A percentile compares a stretch with the other conserved stretches of the same genome.
These are phyloP conservation scores for Colletotrichum acutatum DNA, from an alignment of 2,329 filamentous ascomycete genomes.

Conservation along the genomic window DNA sequence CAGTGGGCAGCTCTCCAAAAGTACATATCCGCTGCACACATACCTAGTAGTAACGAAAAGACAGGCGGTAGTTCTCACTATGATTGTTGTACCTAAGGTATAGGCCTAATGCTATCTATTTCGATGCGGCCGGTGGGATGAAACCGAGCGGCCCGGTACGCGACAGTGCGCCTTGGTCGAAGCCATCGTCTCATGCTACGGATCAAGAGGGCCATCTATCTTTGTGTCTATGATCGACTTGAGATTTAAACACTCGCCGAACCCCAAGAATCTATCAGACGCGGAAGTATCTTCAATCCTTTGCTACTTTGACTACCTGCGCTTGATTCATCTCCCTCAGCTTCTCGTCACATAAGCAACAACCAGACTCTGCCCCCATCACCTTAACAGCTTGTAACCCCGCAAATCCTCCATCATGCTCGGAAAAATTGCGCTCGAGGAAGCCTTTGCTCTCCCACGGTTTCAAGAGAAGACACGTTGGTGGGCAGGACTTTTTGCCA, in stretches of 20 bases:
- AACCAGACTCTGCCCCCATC: neutral
- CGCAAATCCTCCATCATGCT: slow-evolving; percentile 52
- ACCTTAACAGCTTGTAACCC: neutral
- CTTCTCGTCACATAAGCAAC: neutral
- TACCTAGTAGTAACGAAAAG: neutral
- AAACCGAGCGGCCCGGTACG: neutral
- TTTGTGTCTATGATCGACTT: neutral
- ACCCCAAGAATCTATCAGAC: too few relatives aligned
- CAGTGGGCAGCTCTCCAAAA: neutral
- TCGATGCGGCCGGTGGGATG: neutral
- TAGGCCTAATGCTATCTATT: neutral
- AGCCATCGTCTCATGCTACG: neutral
- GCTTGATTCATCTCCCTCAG: too few relatives aligned
- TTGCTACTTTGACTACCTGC: too few relatives aligned
- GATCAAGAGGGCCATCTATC: neutral
- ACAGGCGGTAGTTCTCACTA: too few relatives aligned
- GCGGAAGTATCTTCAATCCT: too few relatives aligned
- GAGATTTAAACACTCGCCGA: neutral
- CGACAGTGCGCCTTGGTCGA: neutral
- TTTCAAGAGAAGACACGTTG: slow-evolving; percentile 7
- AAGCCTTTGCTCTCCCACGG: slow-evolving; percentile 66
- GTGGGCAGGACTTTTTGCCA: slow-evolving; percentile 42
- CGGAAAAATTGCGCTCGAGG: slow-evolving; percentile 71
- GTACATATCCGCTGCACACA: neutral
- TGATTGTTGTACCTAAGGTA: too few relatives aligned